These are phyloP conservation scores for Friedmanniomyces simplex DNA, from an alignment of 495 filamentous ascomycete genomes.

Conservation along the genomic window DNA sequence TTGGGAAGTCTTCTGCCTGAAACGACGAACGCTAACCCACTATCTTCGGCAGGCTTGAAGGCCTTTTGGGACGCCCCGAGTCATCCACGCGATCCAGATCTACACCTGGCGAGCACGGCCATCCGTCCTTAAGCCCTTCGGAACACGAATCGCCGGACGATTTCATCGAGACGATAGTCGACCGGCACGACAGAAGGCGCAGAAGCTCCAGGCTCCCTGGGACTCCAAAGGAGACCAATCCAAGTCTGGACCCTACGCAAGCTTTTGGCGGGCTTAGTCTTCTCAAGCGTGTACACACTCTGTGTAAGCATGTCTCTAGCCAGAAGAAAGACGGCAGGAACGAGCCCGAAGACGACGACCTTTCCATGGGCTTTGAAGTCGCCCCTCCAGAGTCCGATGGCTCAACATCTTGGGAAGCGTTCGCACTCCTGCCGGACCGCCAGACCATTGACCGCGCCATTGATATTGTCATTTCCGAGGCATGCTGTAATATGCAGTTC, in stretches of 20 bases:
- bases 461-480: slow-evolving; percentile 8
- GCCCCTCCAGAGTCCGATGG: slow-evolving; percentile 1
- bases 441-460: slow-evolving; percentile 4
- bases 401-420: slow-evolving; percentile 12
- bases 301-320: slow-evolving; percentile 8
- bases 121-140: not conserved
- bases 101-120: not conserved
- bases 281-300: slow-evolving; percentile 8
- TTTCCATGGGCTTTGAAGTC: slow-evolving; percentile 10
- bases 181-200: not conserved
- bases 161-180: slow-evolving; percentile 4
- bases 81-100: not conserved
- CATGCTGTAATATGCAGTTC: slow-evolving; percentile 18
- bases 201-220: not conserved
- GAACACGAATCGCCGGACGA: not conserved
- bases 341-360: slow-evolving; percentile 1
- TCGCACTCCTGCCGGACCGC: slow-evolving; percentile 7
- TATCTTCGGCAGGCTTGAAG: not conserved
- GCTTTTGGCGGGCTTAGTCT: slow-evolving; percentile 14
- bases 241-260: not conserved
- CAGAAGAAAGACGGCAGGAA: not conserved
- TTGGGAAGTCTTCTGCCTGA: not conserved
- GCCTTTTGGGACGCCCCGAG: not conserved
- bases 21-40: not conserved
- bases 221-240: not conserved